Conservation (phyloP, 2,329 filamentous ascomycete species). For the Zarea fungicola region DNA sequence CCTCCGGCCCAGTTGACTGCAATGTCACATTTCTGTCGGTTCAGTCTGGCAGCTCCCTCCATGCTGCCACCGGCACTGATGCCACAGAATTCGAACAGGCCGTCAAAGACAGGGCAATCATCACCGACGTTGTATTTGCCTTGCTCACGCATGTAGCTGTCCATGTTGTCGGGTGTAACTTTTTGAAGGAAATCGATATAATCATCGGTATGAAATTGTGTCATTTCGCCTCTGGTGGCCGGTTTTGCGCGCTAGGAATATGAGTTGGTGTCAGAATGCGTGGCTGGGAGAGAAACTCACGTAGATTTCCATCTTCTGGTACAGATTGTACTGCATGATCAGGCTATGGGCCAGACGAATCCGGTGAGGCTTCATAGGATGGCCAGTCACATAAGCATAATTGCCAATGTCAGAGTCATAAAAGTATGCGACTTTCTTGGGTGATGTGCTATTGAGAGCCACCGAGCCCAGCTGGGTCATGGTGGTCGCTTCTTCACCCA, state of each 20-base stretch:
- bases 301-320: conserved; percentile 95
- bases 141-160: conserved; percentile 81
- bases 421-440: conserved; percentile 92
- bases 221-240: conserved; percentile 84
- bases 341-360: conserved; percentile 92
- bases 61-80: conserved; percentile 92
- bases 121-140: conserved; percentile 92
- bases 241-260: conserved; percentile 67
- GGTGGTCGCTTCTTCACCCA: conserved; percentile 33
- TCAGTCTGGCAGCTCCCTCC: conserved; percentile 85
- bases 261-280: conserved; percentile 30
- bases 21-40: conserved; percentile 89
- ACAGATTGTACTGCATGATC: conserved; percentile 92
- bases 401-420: conserved; percentile 98
- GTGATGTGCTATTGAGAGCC: conserved; percentile 42
- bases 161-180: conserved; percentile 98
- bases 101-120: conserved; percentile 96
- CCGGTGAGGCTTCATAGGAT: conserved; percentile 98
- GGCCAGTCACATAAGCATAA: conserved; percentile 92
- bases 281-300: conserved; percentile 48
- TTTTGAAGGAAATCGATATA: conserved; percentile 95
- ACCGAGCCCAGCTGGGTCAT: conserved; percentile 37
- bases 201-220: conserved; percentile 88
- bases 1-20: conserved; percentile 98
- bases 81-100: conserved; percentile 93